Evolutionary conservation across 2,329 filamentous ascomycete species (phyloP).

Genomic region (Cadophora gregata): DNA sequence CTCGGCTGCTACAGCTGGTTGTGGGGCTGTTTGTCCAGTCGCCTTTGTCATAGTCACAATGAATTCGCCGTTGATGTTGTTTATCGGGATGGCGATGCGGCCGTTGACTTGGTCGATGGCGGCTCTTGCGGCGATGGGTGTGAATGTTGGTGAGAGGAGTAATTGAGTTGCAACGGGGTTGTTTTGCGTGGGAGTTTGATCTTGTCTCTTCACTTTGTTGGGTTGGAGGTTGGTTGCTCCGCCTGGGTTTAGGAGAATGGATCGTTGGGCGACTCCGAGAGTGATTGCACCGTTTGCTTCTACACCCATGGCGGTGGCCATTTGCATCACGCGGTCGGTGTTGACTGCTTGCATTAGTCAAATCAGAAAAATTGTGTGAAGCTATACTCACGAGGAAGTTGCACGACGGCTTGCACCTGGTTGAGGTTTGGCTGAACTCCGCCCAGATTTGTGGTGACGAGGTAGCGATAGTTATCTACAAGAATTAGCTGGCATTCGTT

Average conservation of each 20-base stretch:
- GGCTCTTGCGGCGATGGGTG: conserved; percentile 18
- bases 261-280: conserved; percentile 26
- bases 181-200: conserved; percentile 8
- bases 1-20: background rate
- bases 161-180: conserved; percentile 30
- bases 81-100: conserved; percentile 24
- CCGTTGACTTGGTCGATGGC: conserved; percentile 21
- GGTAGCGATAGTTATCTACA: conserved; percentile 31
- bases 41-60: conserved; percentile 29
- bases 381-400: conserved; percentile 27
- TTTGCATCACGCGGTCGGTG: conserved; percentile 25
- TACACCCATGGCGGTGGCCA: conserved; percentile 25
- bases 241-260: conserved; percentile 29
- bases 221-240: conserved; percentile 21
- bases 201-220: background rate
- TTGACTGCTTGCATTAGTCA: conserved; percentile 20
- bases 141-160: conserved; percentile 32
- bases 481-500: background rate
- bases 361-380: background rate
- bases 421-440: conserved; percentile 28
- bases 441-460: conserved; percentile 29
- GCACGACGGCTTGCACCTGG: conserved; percentile 28
- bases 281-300: conserved; percentile 23
- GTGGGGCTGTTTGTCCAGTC: background rate
- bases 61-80: conserved; percentile 29